Base-by-base conservation (phyloP, 2,329 filamentous ascomycete genomes). In the Xylaria sp. region DNA sequence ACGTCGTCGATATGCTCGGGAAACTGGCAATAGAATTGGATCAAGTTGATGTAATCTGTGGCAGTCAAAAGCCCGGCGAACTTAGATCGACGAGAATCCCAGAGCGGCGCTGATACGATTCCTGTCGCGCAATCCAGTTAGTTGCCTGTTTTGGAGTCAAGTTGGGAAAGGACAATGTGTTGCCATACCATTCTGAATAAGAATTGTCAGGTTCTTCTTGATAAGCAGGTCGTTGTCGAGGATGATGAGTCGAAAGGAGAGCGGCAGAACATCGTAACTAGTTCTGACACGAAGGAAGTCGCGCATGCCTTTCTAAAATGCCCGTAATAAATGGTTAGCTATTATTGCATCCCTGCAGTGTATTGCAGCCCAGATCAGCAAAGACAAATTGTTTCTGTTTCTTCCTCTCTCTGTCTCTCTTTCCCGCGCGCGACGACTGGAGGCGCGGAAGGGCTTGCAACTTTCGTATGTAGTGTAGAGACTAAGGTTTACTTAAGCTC, bases 1-100 rank as follows among this genome's bases (percentile, higher is more conserved):
- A 99, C 92, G 78, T 95, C 90, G 72, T 90, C 89, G 69, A 98
- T 88, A 67, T 94, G 92, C 73, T 97, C 93, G 2, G 95, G 96
- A 75, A 96, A 97, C 81, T 98, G 94, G 85, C 94, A 98, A 84
- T 99, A 98, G 82, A 99, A 99, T 80, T 98, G 95, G 48, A 99
- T 97, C 65, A 99, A 92, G 78, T 99, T 99, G 82, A 99, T 97
- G 80, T 96, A 99, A 82, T 99, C 96, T 69, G 94, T 97, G 71
- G 94, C 96, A 32, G 96, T 99, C 72, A 99, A 86, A 57, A 99
- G 88, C 47, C 96, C 96, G 48, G 95, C 96, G 81, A 98, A 99
- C 42, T 92, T 93, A 30, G 94, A 97, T 3, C 91, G 93, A 72
- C 92, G 91, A 30, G 95, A 98, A 81, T 99, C 94, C 96, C 96